Conservation (phyloP, 768 basidiomycete species). For the Tricholoma hemisulphureum region DNA sequence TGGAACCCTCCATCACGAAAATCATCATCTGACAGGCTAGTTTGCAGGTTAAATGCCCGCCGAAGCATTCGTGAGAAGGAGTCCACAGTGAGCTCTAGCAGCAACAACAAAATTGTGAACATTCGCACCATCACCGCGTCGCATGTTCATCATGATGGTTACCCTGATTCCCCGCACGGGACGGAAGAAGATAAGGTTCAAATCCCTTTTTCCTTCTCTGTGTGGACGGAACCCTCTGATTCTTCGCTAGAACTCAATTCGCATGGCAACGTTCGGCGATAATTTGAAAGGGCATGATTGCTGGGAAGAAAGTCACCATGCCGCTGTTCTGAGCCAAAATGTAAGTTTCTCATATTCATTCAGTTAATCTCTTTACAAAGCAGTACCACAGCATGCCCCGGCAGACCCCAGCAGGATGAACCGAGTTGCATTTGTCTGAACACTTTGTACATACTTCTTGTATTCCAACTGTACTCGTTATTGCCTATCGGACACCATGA, state of each 20-base stretch:
- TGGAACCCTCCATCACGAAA: neutral
- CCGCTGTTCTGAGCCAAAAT: neutral
- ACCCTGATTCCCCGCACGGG: too few relatives aligned
- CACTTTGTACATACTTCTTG: too few relatives aligned
- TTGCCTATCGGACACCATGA: too few relatives aligned
- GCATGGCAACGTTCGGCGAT: conserved; percentile 6
- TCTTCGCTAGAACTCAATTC: conserved; percentile 3
- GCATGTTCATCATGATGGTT: too few relatives aligned
- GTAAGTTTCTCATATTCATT: neutral
- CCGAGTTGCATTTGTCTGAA: neutral
- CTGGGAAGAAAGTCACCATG: conserved; percentile 1
- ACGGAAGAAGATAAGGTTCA: too few relatives aligned
- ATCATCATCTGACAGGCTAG: neutral
- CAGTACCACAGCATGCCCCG: too few relatives aligned
- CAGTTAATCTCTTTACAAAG: neutral
- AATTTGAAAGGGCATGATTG: conserved; percentile 2
- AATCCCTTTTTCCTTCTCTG: too few relatives aligned
- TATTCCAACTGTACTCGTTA: too few relatives aligned
- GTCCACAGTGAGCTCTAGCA: conserved; percentile 3
- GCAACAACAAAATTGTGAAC: conserved; percentile 14
- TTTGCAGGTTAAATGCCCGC: conserved; percentile 23
- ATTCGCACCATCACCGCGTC: conserved; percentile 13
- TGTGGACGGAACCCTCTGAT: neutral
- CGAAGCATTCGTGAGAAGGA: conserved; percentile 13
- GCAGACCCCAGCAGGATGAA: neutral